Conservation (phyloP, 2,329 filamentous ascomycete species). For the Bipolaris oryzae region DNA sequence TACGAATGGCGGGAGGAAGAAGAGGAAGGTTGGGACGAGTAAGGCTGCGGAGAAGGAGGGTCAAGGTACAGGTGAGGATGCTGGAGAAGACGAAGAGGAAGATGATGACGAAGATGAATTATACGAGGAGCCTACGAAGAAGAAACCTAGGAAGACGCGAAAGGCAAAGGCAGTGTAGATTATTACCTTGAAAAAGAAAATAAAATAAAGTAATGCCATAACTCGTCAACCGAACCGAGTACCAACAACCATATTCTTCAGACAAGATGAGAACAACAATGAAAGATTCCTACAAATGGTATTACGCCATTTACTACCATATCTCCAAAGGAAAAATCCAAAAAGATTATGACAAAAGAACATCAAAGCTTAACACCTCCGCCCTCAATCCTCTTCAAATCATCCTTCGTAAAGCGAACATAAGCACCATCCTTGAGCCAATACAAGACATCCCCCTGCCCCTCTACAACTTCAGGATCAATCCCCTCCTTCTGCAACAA, state of each 20-base stretch:
- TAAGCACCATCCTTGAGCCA: constrained; percentile 48
- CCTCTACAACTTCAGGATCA: constrained; percentile 47
- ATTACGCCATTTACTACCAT: not conserved
- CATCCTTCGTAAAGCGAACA: constrained; percentile 31
- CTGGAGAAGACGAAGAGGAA: constrained; percentile 18
- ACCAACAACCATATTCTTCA: too few species aligned
- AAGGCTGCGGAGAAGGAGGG: constrained; percentile 23
- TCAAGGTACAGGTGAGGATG: constrained; percentile 9
- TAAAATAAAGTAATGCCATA: too few species aligned
- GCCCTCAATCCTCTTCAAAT: constrained; percentile 35
- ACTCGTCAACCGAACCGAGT: not conserved
- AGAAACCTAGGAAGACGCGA: constrained; percentile 27
- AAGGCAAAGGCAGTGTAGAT: constrained; percentile 17
- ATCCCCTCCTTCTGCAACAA: constrained; percentile 51
- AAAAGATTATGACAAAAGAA: not conserved
- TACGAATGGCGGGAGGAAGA: constrained; percentile 18
- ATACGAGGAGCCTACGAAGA: constrained; percentile 40
- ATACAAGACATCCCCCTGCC: constrained; percentile 47
- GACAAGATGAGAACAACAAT: not conserved
- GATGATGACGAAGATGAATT: constrained; percentile 27
- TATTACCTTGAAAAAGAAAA: not conserved
- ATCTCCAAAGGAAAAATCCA: not conserved
- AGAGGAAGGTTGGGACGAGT: constrained; percentile 28
- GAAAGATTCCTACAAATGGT: not conserved
- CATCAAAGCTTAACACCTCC: constrained; percentile 39